Evolutionary conservation across 1,284 basidiomycete species (phyloP), one percentile per base, ranked within the genome.

Genomic region (Ustilago crameri): DNA sequence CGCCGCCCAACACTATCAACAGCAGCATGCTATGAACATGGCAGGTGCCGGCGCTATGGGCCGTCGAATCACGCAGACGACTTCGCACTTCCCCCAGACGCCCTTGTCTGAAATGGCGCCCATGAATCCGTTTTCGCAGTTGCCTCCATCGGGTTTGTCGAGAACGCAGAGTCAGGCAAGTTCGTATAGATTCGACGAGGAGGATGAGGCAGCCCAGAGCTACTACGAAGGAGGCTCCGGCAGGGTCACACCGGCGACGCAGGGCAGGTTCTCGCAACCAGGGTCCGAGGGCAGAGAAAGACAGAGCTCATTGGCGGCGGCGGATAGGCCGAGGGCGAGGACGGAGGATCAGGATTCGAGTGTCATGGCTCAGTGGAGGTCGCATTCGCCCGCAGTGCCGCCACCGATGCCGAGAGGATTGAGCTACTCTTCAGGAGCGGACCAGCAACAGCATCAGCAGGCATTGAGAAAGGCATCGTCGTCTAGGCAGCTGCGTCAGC

Each of bases 301-400:
- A 15, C 67, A 74, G 48, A 48, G 65, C 20, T 74, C 69, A 30
- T 40, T 68, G 9, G 52, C 67, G 2, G 45, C 44, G 15, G 38
- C 44, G 22, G 76, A 76, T 24, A 46, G 68, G 2, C 78, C 78
- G 2, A 51, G 78, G 9, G 78, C 78, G 2, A 45, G 71, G 46
- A 80, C 78, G 10, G 78, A 78, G 56, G 78, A 80, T 47, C 78
- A 80, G 34, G 76, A 80, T 26, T 71, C 67, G 3, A 50, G 51
- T 18, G 55, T 74, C n/a, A 72, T 80, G 69, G 52, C 69, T 8
- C 78, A 80, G 50, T 80, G 78, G 78, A 37, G 77, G n/a, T 69
- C 70, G 20, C 56, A 77, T 42, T 79, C 76, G 27, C 78, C 78
- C 5, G 70, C 68, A 9, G 56, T 74, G 20, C 56, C 71, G 12